Base-by-base conservation (phyloP, 305 asterid species). In the Solanum hybrid region DNA sequence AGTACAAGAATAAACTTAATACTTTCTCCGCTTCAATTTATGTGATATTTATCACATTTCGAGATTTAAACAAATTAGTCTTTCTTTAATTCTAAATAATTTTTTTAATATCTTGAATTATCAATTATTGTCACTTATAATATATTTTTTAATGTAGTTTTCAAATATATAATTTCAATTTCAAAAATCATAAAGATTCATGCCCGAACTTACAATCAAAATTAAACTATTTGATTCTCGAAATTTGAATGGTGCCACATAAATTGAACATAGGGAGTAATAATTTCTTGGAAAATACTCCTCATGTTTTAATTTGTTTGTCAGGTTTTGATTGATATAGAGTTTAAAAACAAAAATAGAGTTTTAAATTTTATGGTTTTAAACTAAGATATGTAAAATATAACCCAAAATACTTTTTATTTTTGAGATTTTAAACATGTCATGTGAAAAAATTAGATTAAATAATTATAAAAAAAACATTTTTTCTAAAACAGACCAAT, bases 1-100 rank as follows among this genome's bases (percentile, higher is more conserved):
- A 34, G 31, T 77, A 15, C 24, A 80, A 38, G 19, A 37, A 24
- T 3, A 12, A 13, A 79, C 0, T 36, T 11, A 78, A 8, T 32
- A 32, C 5, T 31, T 5, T 3, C 1, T 35, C 0, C 4, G 7
- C 17, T 2, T 19, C 3, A 15, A 7, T 73, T 7, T 75, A 31
- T 73, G n/a, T 73, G 0, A 73, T 29, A 29, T n/a, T 66, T 66
- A 0, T n/a, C 14, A 2, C 3, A 22, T 66, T n/a, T 66, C 0
- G 0, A 66, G 0, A 66, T 66, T 66, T 10, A 66, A 66, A 66
- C 1, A 66, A 19, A 0, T 64, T 0, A 0, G 1, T 22, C 0
- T n/a, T 66, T 66, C 1, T 66, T 66, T n/a, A 10, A n/a, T 8
- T 6, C 0, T 56, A 56, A 9, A 0, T 60, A 1, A 0, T 3